Evolutionary conservation across 768 basidiomycete genomes (phyloP), one percentile per base, ranked within the genome.

Genomic region (Phanerodontia chrysosporium): DNA sequence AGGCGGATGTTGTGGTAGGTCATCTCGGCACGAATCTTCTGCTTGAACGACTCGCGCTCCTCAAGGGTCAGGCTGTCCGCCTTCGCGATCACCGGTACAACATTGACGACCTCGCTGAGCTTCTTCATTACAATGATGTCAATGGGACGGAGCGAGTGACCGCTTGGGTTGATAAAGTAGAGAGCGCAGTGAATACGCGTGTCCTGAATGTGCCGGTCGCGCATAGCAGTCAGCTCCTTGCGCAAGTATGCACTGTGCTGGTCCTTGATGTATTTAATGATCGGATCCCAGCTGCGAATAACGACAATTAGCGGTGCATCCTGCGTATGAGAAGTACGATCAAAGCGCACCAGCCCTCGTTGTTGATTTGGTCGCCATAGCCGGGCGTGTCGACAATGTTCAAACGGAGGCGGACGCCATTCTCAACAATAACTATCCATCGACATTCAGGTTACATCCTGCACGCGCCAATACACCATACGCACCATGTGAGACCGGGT

Each of bases 91-190:
- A 99, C 91, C n/a, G 96, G 96, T 8, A 99, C 95, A 54, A 99
- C 96, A 67, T 99, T 99, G 73, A 98, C 97, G 45, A 98, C 96
- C 72, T 98, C 97, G 72, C 90, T 91, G 61, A 99, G 80, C 79
- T 98, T 98, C 82, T 98, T 97, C 88, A 99, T 94, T 64, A 99
- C 97, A 69, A 95, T 95, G 48, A 98, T 89, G 67, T 99, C 96
- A 68, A 99, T 95, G 29, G 97, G 87, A 61, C 95, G 92, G 58
- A 99, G 84, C 3, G 90, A 87, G 75, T 99, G 96, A 22, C 96
- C 96, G n/a, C 95, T 97, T 22, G 96, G 97, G 75, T 90, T 95
- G 80, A 99, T 95, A 77, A 98, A 99, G 84, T 93, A 98, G 55
- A 99, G 74, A 73, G 89, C 92, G 80, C 95, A 98, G 81, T 99